Percentiles rank a stretch among this genome's conserved stretches.
Conservation (phyloP, 148 eudicot genomes). For the Cornus controversa region DNA sequence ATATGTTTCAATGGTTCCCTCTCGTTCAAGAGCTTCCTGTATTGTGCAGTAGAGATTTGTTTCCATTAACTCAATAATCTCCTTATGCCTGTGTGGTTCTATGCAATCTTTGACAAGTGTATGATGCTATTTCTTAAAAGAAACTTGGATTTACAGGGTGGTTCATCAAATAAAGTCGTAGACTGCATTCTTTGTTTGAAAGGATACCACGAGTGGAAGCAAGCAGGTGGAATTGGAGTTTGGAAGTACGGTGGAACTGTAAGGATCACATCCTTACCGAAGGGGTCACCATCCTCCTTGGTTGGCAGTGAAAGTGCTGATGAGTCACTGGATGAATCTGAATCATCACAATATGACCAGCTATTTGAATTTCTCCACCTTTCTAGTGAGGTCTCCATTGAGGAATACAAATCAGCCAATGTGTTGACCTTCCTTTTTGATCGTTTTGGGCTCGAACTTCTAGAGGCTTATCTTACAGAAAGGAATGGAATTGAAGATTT, state of each 20-base stretch:
- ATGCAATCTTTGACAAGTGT: background rate
- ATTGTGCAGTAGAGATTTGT: background rate
- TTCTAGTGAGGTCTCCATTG: constrained; percentile 55
- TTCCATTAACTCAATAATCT: background rate
- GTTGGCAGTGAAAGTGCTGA: constrained; percentile 78
- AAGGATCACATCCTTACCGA: constrained; percentile 66
- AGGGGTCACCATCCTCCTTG: constrained; percentile 67
- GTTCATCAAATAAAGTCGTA: constrained; percentile 83
- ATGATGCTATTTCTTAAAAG: background rate
- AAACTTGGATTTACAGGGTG: constrained; percentile 54
- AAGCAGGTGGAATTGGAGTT: constrained; percentile 89
- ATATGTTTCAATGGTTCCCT: no score
- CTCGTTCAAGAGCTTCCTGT: background rate
- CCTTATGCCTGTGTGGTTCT: background rate
- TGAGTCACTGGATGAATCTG: constrained; percentile 85
- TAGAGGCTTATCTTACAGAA: constrained; percentile 66
- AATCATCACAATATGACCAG: constrained; percentile 68
- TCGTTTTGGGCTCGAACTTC: constrained; percentile 54
- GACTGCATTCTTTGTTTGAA: constrained; percentile 93
- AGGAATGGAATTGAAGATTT: constrained; percentile 48
- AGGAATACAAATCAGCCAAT: constrained; percentile 59
- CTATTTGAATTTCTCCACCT: constrained; percentile 64
- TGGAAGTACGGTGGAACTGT: constrained; percentile 98
- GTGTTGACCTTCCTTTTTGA: constrained; percentile 65
- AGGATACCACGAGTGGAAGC: constrained; percentile 92